Evolutionary conservation across 1,139 yeast species (phyloP).

Genomic region (Zygosaccharomyces sapae): DNA sequence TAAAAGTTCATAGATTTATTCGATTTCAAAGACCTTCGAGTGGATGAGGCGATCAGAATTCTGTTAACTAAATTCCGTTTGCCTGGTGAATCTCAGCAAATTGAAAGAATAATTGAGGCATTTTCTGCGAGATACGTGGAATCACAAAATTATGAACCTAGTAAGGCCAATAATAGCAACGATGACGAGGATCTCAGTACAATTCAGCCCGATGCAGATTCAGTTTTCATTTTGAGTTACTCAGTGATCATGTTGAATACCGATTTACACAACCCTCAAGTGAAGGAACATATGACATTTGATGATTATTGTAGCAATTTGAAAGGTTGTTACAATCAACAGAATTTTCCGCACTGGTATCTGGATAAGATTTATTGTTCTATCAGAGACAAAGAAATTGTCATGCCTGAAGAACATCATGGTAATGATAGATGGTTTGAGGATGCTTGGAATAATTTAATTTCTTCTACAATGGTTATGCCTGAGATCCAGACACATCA

Average conservation of each 20-base stretch:
- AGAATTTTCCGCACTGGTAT: slow-evolving; percentile 84
- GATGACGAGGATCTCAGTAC: slow-evolving; percentile 38
- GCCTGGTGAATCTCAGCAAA: slow-evolving; percentile 97
- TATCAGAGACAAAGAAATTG: slow-evolving; percentile 80
- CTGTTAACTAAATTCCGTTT: slow-evolving; percentile 79
- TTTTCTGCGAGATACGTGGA: slow-evolving; percentile 78
- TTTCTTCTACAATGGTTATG: slow-evolving; percentile 46
- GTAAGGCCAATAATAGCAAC: slow-evolving; percentile 23
- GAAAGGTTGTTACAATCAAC: slow-evolving; percentile 67
- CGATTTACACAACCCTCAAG: slow-evolving; percentile 73
- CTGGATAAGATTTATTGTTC: slow-evolving; percentile 74
- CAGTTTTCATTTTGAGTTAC: slow-evolving; percentile 67
- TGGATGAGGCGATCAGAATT: slow-evolving; percentile 88
- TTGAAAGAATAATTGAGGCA: slow-evolving; percentile 82
- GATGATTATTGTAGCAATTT: slow-evolving; percentile 78
- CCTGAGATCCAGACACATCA: slow-evolving; percentile 32
- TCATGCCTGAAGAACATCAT: slow-evolving; percentile 96
- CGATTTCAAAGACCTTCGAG: slow-evolving; percentile 72
- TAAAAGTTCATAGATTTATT: slow-evolving; percentile 66
- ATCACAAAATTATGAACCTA: slow-evolving; percentile 45
- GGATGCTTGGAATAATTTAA: slow-evolving; percentile 83
- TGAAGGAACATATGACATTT: slow-evolving; percentile 80
- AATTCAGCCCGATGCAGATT: slow-evolving; percentile 66
- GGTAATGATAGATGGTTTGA: slow-evolving; percentile 85
- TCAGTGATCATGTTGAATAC: slow-evolving; percentile 77